These are phyloP conservation scores for Tagetes erecta DNA, from an alignment of 129 eudicot species.

Conservation along the genomic window DNA sequence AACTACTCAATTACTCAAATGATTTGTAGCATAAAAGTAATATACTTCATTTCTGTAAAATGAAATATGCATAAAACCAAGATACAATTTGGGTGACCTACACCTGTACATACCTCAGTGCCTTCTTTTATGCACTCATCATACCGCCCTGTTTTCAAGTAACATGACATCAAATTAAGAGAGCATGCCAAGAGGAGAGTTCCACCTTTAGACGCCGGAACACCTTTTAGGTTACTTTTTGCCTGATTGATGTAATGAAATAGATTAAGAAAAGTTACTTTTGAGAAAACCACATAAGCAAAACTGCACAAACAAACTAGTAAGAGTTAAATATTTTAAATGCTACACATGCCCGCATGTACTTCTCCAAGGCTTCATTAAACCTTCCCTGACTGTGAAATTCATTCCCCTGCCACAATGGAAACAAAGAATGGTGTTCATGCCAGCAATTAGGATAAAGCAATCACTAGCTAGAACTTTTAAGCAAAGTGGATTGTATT, in stretches of 20 bases:
- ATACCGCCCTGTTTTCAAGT: constrained; percentile 76
- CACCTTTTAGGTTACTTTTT: constrained; percentile 72
- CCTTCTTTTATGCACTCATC: constrained; percentile 94
- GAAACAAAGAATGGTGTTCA: constrained; percentile 21
- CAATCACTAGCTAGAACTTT: constrained; percentile 17
- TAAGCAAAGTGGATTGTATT: neutral
- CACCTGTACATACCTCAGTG: constrained; percentile 61
- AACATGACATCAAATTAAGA: constrained; percentile 94
- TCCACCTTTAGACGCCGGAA: constrained; percentile 74
- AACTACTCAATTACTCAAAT: neutral
- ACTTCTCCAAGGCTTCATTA: constrained; percentile 73
- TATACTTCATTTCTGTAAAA: neutral
- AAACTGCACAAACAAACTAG: constrained; percentile 1
- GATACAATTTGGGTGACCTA: neutral
- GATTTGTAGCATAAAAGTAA: neutral
- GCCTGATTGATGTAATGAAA: constrained; percentile 50
- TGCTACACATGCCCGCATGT: constrained; percentile 63
- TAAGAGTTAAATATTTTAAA: neutral
- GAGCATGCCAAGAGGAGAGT: constrained; percentile 74
- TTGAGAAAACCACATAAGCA: constrained; percentile 19
- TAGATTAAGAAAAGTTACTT: neutral
- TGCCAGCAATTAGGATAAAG: constrained; percentile 10
- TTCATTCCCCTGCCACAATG: constrained; percentile 73
- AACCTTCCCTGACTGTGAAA: constrained; percentile 86
- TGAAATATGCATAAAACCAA: neutral